phyloP scores from a whole-genome alignment of 2,329 filamentous ascomycete species.

The Trichoderma asperellum region DNA sequence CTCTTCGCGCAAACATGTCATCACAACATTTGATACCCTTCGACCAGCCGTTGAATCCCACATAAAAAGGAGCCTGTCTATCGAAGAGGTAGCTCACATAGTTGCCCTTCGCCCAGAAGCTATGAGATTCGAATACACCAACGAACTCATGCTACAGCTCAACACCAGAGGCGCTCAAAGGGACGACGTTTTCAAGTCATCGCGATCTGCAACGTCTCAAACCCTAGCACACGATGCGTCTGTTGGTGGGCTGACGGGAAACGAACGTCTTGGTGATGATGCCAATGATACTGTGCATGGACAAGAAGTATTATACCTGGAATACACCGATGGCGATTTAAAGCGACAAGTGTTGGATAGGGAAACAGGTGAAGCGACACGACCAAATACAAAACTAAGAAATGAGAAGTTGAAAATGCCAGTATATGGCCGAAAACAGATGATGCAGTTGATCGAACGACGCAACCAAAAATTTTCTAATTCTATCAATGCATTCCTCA shows the following conservation, averaged over 20 bases:
- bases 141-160: constrained; percentile 80
- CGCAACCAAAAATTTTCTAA: constrained; percentile 81
- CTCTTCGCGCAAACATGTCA: constrained; percentile 86
- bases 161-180: constrained; percentile 71
- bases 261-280: constrained; percentile 45
- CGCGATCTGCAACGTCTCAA: constrained; percentile 52
- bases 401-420: constrained; percentile 89
- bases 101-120: constrained; percentile 76
- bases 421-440: constrained; percentile 89
- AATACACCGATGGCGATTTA: constrained; percentile 89
- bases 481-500: constrained; percentile 77
- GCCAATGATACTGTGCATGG: constrained; percentile 38
- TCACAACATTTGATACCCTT: constrained; percentile 89
- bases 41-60: constrained; percentile 83
- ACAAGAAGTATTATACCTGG: constrained; percentile 81
- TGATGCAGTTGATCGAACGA: constrained; percentile 87
- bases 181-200: constrained; percentile 64
- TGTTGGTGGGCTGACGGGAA: constrained; percentile 59
- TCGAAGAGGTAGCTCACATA: constrained; percentile 83
- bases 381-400: constrained; percentile 67
- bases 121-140: constrained; percentile 83
- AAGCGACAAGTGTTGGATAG: constrained; percentile 75
- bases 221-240: constrained; percentile 58
- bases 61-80: constrained; percentile 67
- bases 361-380: constrained; percentile 73